phyloP scores from a whole-genome alignment of 768 basidiomycete genomes.

The Dacryopinax spathularia region DNA sequence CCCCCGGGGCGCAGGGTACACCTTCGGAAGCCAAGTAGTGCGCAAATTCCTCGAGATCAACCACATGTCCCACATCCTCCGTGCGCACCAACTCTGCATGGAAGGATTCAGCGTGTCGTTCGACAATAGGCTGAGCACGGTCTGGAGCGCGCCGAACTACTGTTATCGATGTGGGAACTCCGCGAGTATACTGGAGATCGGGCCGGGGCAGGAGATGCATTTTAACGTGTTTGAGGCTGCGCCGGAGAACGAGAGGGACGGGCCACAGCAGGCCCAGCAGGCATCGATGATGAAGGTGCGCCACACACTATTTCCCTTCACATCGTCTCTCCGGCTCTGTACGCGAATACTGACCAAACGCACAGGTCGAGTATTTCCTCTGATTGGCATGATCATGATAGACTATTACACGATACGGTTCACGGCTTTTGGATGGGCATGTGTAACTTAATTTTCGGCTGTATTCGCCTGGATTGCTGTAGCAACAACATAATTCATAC shows the following conservation, averaged over 20 bases:
- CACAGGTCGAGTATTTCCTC: slow-evolving; percentile 1
- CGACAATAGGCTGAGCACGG: slow-evolving; percentile 87
- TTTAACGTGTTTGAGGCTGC: slow-evolving; percentile 99
- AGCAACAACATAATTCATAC: background rate
- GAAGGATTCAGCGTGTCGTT: slow-evolving; percentile 98
- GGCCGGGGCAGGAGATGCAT: slow-evolving; percentile 70
- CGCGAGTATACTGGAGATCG: slow-evolving; percentile 90
- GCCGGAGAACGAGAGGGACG: slow-evolving; percentile 91
- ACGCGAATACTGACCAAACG: too few species aligned
- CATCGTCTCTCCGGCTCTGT: too few species aligned
- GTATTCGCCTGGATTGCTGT: too few species aligned
- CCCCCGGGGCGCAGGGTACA: slow-evolving; percentile 97
- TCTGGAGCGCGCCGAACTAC: slow-evolving; percentile 98
- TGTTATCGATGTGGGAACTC: slow-evolving; percentile 98
- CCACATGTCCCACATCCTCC: slow-evolving; percentile 90
- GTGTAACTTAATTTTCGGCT: background rate
- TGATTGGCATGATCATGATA: background rate
- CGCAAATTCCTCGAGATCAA: slow-evolving; percentile 95
- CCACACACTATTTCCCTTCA: background rate
- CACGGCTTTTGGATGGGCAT: background rate
- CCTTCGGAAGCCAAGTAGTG: slow-evolving; percentile 94
- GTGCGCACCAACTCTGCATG: slow-evolving; percentile 98
- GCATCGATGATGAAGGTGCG: slow-evolving; percentile 56
- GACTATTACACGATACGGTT: background rate
- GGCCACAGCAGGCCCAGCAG: slow-evolving; percentile 68